Percentiles rank a stretch among this genome's conserved stretches.
phyloP scores from a whole-genome alignment of 2,329 filamentous ascomycete species.

The Cladosporium sp. region DNA sequence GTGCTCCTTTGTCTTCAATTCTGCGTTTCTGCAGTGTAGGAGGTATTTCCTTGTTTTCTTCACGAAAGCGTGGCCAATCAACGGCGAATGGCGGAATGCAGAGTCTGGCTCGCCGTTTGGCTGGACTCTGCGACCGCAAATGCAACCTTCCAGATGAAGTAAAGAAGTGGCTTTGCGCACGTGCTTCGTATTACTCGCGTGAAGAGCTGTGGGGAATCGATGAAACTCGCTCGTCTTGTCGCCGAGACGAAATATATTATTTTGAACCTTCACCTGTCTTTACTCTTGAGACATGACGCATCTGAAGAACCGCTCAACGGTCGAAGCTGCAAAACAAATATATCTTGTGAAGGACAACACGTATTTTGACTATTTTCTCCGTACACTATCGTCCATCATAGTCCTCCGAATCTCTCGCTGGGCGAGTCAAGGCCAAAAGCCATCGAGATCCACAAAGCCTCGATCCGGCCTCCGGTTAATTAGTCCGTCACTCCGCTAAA shows the following conservation, averaged over 20 bases:
- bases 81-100: no score
- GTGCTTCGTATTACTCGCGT: neutral
- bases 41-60: no score
- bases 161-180: constrained; percentile 4
- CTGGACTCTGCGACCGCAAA: neutral
- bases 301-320: neutral
- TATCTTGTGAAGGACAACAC: no score
- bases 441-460: constrained; percentile 6
- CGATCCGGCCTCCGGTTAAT: constrained; percentile 6
- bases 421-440: neutral
- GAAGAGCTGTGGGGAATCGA: neutral
- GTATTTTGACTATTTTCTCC: no score
- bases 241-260: neutral
- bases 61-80: no score
- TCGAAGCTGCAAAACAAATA: no score
- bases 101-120: no score
- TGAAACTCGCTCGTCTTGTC: neutral
- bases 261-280: neutral
- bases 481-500: constrained; percentile 6
- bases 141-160: constrained; percentile 11
- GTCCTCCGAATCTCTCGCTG: neutral
- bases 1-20: no score
- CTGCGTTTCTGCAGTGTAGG: no score
- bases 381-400: no score
- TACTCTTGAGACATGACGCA: neutral